These are phyloP conservation scores for Letharia columbiana DNA, from an alignment of 495 filamentous ascomycete genomes.

Conservation along the genomic window DNA sequence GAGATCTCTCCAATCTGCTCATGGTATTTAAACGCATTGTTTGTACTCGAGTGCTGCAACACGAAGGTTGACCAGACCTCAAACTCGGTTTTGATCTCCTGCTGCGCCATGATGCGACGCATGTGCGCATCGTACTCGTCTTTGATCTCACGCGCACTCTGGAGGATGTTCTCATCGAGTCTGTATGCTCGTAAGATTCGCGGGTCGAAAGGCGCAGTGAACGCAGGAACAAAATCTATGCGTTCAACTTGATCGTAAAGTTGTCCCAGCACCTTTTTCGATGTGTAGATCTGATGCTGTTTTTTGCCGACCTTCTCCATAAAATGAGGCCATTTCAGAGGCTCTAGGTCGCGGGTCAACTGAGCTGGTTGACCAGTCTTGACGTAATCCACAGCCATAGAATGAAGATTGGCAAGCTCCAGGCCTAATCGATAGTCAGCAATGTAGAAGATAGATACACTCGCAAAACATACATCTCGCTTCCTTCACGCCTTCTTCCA, in stretches of 20 bases:
- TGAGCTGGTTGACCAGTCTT: conserved; percentile 75
- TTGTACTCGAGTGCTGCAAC: conserved; percentile 55
- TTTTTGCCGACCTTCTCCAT: conserved; percentile 62
- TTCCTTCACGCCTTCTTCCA: conserved; percentile 54
- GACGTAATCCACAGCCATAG: conserved; percentile 83
- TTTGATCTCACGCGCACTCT: conserved; percentile 59
- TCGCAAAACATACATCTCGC: conserved; percentile 46
- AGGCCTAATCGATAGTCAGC: conserved; percentile 36
- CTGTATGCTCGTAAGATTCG: conserved; percentile 62
- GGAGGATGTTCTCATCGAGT: conserved; percentile 44
- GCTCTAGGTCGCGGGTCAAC: conserved; percentile 53
- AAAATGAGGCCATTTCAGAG: conserved; percentile 72
- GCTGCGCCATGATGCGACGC: conserved; percentile 73
- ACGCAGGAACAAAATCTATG: conserved; percentile 62
- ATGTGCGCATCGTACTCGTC: conserved; percentile 67
- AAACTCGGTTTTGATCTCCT: conserved; percentile 80
- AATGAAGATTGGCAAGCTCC: conserved; percentile 72
- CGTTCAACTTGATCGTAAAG: conserved; percentile 67
- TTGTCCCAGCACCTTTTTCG: conserved; percentile 65
- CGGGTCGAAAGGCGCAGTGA: conserved; percentile 62
- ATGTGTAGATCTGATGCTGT: conserved; percentile 52
- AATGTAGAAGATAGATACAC: neutral
- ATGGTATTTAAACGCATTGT: conserved; percentile 73
- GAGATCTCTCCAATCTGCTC: conserved; percentile 69
- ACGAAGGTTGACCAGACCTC: conserved; percentile 85